A percentile compares a stretch with the other conserved stretches of the same genome.
These are phyloP conservation scores for Tilletia horrida DNA, from an alignment of 1,284 basidiomycete species.

Conservation along the genomic window DNA sequence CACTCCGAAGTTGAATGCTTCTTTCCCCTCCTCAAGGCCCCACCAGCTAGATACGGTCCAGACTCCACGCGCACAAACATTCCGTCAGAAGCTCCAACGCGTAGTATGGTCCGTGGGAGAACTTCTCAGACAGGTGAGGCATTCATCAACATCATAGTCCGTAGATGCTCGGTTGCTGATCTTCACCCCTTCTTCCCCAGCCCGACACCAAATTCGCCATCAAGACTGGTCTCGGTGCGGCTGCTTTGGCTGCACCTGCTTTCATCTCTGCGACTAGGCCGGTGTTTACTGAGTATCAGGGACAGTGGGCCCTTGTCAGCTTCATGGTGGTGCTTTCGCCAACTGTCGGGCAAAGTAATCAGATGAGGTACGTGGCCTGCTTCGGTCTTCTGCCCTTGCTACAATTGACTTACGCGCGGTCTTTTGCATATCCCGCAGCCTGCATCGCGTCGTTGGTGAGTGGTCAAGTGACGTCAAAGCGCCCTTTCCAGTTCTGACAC, in stretches of 20 bases:
- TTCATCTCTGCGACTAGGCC: slow-evolving; percentile 76
- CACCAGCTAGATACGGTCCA: slow-evolving; percentile 80
- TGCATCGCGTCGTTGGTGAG: slow-evolving; percentile 12
- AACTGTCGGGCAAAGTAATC: slow-evolving; percentile 49
- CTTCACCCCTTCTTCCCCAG: slow-evolving; percentile 59
- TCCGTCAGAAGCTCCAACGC: slow-evolving; percentile 49
- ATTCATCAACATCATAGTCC: not conserved
- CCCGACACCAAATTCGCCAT: slow-evolving; percentile 81
- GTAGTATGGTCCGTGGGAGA: slow-evolving; percentile 73
- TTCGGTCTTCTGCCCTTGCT: not conserved
- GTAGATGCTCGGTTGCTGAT: not conserved
- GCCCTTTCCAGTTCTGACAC: too few relatives aligned
- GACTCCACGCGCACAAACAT: slow-evolving; percentile 62
- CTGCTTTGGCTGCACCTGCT: slow-evolving; percentile 76
- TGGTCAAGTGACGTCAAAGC: not conserved
- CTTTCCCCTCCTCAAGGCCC: slow-evolving; percentile 74
- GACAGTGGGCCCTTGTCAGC: slow-evolving; percentile 92
- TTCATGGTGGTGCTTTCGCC: slow-evolving; percentile 60
- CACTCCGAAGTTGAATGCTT: not conserved
- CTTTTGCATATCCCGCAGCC: not conserved
- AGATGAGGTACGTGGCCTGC: slow-evolving; percentile 35
- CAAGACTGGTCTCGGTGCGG: slow-evolving; percentile 70
- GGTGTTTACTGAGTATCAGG: slow-evolving; percentile 74
- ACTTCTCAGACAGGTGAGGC: not conserved
- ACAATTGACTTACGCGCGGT: not conserved